Percentiles rank a stretch among this genome's conserved stretches.
Conservation (phyloP, 2,329 filamentous ascomycete species). For the Fusarium sarcochroum region DNA sequence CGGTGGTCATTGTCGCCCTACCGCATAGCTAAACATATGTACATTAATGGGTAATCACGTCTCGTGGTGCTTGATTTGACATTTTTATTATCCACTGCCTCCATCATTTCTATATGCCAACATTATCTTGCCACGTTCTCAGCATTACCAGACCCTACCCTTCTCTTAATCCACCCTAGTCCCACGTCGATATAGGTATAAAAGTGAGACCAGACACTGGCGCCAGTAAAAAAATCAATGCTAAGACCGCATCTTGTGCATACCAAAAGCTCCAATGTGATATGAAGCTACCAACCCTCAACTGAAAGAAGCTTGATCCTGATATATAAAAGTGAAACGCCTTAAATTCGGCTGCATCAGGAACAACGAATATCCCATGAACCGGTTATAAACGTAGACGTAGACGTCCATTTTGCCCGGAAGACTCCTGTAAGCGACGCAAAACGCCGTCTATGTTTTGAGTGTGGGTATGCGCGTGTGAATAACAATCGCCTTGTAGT, state of each 20-base stretch:
- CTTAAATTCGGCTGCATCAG: not conserved
- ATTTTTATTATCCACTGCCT: conserved; percentile 3
- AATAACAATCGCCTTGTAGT: not conserved
- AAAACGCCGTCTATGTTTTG: conserved; percentile 6
- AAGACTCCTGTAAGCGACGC: conserved; percentile 20
- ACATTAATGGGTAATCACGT: conserved; percentile 3
- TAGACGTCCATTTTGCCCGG: conserved; percentile 1
- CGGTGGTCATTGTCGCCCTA: not conserved
- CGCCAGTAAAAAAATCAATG: conserved; percentile 18
- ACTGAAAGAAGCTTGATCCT: conserved; percentile 7
- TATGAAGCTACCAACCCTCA: conserved; percentile 7
- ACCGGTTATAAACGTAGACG: conserved; percentile 1
- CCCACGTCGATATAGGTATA: conserved; percentile 17
- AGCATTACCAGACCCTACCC: conserved; percentile 1
- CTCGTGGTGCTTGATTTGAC: conserved; percentile 7
- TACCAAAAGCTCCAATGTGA: conserved; percentile 1
- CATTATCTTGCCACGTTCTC: conserved; percentile 24
- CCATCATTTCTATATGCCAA: conserved; percentile 23
- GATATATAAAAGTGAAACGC: conserved; percentile 30
- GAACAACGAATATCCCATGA: conserved; percentile 8
- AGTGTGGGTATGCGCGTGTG: not conserved
- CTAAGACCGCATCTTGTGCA: not conserved
- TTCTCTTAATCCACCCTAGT: conserved; percentile 10
- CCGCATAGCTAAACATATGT: not conserved
- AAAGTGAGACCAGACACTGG: conserved; percentile 12